Conservation (phyloP, 1,284 basidiomycete species). For the Leccinum insolens region DNA sequence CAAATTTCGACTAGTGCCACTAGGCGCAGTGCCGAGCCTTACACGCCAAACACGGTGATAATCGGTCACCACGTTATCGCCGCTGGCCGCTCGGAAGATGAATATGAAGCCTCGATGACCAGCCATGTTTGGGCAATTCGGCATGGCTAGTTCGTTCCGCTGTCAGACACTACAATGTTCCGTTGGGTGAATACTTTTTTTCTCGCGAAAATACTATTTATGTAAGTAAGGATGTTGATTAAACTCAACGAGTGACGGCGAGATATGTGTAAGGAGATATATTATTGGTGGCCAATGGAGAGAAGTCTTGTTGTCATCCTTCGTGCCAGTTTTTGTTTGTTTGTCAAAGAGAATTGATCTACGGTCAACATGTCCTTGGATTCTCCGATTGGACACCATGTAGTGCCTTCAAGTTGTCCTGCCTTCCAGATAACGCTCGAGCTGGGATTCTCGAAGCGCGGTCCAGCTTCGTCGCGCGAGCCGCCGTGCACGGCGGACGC, state of each 20-base stretch:
- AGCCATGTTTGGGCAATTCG: conserved; percentile 30
- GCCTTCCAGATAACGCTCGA: background rate
- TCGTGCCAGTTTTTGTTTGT: background rate
- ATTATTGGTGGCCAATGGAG: background rate
- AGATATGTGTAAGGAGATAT: background rate
- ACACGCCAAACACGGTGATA: conserved; percentile 31
- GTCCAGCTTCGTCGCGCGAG: conserved; percentile 2
- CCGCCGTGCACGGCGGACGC: conserved; percentile 22
- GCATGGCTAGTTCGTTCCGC: conserved; percentile 62
- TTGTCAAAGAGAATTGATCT: background rate
- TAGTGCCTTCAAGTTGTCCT: background rate
- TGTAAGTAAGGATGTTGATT: conserved; percentile 4
- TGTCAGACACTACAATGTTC: conserved; percentile 50
- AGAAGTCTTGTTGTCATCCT: background rate
- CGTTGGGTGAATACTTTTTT: background rate
- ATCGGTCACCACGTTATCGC: conserved; percentile 39
- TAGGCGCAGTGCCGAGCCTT: conserved; percentile 12
- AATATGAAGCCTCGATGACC: conserved; percentile 53
- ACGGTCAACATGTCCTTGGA: conserved; percentile 5
- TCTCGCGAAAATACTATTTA: background rate
- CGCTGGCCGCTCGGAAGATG: conserved; percentile 45
- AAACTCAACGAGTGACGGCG: conserved; percentile 3
- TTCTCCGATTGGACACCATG: background rate
- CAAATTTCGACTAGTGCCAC: background rate
- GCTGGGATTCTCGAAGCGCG: background rate